phyloP scores from a whole-genome alignment of 306 rosid genomes.

The Sphenostylis stenocarpa region DNA sequence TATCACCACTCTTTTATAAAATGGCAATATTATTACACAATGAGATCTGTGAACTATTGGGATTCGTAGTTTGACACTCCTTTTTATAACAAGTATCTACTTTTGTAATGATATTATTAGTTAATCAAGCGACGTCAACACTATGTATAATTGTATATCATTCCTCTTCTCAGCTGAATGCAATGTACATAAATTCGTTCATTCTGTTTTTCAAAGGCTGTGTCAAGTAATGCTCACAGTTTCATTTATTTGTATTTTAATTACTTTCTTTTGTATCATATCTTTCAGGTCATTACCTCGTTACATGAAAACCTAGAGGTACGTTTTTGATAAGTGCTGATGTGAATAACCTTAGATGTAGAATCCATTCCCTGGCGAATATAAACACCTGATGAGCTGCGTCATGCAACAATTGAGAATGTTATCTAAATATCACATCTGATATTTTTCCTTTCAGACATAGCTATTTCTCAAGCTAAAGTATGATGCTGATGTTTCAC shows the following conservation, averaged over 20 bases:
- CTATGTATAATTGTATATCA: not conserved
- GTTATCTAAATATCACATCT: not conserved
- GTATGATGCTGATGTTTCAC: not conserved
- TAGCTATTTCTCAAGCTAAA: slow-evolving; percentile 3
- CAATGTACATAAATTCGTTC: not conserved
- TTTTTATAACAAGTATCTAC: not conserved
- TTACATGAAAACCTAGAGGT: slow-evolving; percentile 83
- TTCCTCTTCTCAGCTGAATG: slow-evolving; percentile 15
- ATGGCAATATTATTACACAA: not conserved
- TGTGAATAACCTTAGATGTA: not conserved
- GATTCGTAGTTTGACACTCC: not conserved
- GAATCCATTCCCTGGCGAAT: slow-evolving; percentile 5
- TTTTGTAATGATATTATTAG: not conserved
- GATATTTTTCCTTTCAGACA: slow-evolving; percentile 14
- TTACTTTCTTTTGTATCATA: slow-evolving; percentile 8
- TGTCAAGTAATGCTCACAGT: not conserved
- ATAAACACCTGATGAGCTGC: slow-evolving; percentile 14
- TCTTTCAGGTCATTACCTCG: slow-evolving; percentile 73
- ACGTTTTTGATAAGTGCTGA: slow-evolving; percentile 18
- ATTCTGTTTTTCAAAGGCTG: not conserved
- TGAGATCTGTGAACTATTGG: not conserved
- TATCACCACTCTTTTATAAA: not conserved
- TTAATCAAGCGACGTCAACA: not conserved
- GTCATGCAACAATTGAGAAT: not conserved
- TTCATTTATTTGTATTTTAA: slow-evolving; percentile 25